These are phyloP conservation scores for Blastomyces parvus DNA, from an alignment of 2,329 filamentous ascomycete species.

Conservation along the genomic window DNA sequence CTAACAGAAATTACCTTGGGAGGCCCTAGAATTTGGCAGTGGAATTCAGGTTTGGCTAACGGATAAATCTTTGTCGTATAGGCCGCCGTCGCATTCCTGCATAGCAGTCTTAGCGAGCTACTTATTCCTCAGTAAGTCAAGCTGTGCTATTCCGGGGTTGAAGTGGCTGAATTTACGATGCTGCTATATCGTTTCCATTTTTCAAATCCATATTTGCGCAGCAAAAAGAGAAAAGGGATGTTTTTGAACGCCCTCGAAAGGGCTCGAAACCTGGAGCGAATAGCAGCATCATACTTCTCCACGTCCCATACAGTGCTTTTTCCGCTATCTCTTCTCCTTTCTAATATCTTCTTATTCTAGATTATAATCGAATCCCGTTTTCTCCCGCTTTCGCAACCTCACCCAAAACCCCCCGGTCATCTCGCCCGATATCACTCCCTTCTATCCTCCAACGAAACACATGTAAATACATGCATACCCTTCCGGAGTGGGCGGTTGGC, in stretches of 20 bases:
- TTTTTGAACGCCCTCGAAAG: not conserved
- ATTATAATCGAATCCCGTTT: not conserved
- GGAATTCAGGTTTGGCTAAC: slow-evolving; percentile 1
- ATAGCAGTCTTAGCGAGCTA: slow-evolving; percentile 58
- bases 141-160: not conserved
- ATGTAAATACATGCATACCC: not conserved
- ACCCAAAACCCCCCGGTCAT: not conserved
- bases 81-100: slow-evolving; percentile 57
- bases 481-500: not conserved
- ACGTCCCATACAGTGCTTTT: slow-evolving; percentile 10
- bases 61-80: slow-evolving; percentile 24
- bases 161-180: not conserved
- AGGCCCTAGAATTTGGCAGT: not conserved
- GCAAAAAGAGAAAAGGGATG: not conserved
- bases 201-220: not conserved
- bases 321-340: slow-evolving; percentile 13
- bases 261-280: not conserved
- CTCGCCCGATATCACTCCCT: not conserved
- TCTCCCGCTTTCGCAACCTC: not conserved
- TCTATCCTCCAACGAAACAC: not conserved
- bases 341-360: not conserved
- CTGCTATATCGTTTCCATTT: not conserved
- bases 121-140: slow-evolving; percentile 51
- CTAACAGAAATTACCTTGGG: not conserved
- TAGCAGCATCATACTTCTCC: not conserved